Evolutionary conservation across 140 eudicot species (phyloP).

Genomic region (Flaveria floridana): DNA sequence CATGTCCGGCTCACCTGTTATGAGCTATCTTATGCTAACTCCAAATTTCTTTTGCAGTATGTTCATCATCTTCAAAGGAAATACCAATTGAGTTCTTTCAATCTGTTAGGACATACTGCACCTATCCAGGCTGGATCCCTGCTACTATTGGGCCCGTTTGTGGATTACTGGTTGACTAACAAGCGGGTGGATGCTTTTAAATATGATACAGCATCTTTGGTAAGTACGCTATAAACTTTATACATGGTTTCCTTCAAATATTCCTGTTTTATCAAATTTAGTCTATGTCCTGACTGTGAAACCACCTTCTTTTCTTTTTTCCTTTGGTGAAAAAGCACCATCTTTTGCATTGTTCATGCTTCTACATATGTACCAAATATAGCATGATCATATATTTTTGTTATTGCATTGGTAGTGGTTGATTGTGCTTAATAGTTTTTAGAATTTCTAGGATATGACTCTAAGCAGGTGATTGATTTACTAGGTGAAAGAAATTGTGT

Average conservation of each 20-base stretch:
- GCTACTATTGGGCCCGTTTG: constrained; percentile 68
- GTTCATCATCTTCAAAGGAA: constrained; percentile 85
- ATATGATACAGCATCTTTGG: constrained; percentile 51
- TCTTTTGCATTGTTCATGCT: constrained; percentile 11
- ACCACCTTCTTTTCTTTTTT: background rate
- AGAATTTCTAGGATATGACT: too few species aligned
- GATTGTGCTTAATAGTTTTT: too few species aligned
- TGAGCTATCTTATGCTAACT: background rate
- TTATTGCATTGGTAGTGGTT: constrained; percentile 16
- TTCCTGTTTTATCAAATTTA: background rate
- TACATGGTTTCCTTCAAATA: constrained; percentile 1
- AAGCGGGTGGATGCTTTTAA: constrained; percentile 65
- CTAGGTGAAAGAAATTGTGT: background rate
- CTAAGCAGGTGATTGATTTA: background rate
- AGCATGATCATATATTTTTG: background rate
- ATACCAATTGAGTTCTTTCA: constrained; percentile 83
- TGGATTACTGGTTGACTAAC: constrained; percentile 75
- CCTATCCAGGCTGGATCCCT: constrained; percentile 88
- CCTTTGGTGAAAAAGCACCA: background rate
- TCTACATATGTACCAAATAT: background rate
- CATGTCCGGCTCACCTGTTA: background rate
- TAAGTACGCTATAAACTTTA: constrained; percentile 34
- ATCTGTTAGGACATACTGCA: constrained; percentile 87
- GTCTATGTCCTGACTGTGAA: background rate
- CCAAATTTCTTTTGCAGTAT: constrained; percentile 51